Conservation (phyloP, 306 rosid genomes). For the Gleditsia sinensis region DNA sequence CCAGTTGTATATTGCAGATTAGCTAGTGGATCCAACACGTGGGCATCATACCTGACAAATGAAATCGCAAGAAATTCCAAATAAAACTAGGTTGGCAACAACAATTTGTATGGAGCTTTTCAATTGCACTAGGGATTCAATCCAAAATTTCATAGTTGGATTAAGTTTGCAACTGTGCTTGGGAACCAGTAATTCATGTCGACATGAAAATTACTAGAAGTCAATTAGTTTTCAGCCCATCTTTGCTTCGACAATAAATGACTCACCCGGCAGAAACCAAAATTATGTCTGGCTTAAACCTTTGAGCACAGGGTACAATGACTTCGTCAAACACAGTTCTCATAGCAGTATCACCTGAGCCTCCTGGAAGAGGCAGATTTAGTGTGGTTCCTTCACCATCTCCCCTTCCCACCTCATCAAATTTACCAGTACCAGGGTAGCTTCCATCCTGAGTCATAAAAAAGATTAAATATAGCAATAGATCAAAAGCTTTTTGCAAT, state of each 20-base stretch:
- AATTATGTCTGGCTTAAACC: conserved; percentile 88
- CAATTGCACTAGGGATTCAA: background rate
- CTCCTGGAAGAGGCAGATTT: conserved; percentile 94
- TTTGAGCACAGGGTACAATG: conserved; percentile 83
- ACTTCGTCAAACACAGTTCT: conserved; percentile 85
- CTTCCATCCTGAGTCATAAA: conserved; percentile 72
- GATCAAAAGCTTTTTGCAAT: background rate
- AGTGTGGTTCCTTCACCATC: conserved; percentile 91
- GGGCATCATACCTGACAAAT: conserved; percentile 75
- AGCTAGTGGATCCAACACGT: conserved; percentile 87
- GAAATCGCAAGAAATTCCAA: conserved; percentile 20
- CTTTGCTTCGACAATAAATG: conserved; percentile 28
- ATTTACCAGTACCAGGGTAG: conserved; percentile 95
- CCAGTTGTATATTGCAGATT: conserved; percentile 83
- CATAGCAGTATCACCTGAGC: conserved; percentile 83
- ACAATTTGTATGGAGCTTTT: conserved; percentile 8
- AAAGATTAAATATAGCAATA: conserved; percentile 1
- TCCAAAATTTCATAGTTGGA: conserved; percentile 26
- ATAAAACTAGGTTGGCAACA: background rate
- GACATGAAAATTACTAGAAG: conserved; percentile 13
- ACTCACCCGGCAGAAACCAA: conserved; percentile 99
- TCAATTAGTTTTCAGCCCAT: background rate
- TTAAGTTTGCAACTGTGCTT: background rate
- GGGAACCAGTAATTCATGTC: conserved; percentile 7
- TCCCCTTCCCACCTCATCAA: conserved; percentile 77